These are phyloP conservation scores for Dioscorea alata DNA, from an alignment of 106 monocot species.

Conservation along the genomic window DNA sequence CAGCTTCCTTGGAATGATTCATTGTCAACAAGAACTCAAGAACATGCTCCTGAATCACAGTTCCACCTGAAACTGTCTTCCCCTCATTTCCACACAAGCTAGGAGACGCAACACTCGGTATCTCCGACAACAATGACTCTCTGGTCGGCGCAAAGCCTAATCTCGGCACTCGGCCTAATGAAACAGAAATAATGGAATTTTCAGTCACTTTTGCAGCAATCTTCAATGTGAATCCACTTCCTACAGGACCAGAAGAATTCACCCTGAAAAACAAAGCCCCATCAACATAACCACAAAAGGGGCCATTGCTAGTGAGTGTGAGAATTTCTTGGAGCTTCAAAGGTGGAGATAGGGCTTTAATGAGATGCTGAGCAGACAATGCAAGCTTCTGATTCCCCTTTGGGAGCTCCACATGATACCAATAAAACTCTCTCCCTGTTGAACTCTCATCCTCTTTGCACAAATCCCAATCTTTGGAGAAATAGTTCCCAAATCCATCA, in stretches of 20 bases:
- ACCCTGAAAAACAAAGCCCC: conserved; percentile 76
- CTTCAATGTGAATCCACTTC: conserved; percentile 58
- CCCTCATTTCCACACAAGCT: not conserved
- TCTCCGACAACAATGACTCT: conserved; percentile 65
- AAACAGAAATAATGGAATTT: conserved; percentile 66
- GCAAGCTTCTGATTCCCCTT: conserved; percentile 55
- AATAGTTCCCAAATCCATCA: conserved; percentile 43
- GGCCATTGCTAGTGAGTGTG: conserved; percentile 74
- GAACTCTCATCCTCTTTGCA: conserved; percentile 3
- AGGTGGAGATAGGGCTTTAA: conserved; percentile 80
- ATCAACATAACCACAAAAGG: conserved; percentile 64
- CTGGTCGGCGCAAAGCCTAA: conserved; percentile 58
- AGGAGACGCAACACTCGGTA: conserved; percentile 9
- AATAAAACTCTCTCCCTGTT: conserved; percentile 33
- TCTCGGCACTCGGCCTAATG: conserved; percentile 74
- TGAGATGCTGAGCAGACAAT: conserved; percentile 62
- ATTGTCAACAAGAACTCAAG: conserved; percentile 51
- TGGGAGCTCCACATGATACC: conserved; percentile 96
- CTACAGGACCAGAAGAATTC: conserved; percentile 75
- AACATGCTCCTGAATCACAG: conserved; percentile 46
- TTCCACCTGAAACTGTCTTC: not conserved
- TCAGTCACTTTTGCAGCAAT: conserved; percentile 80
- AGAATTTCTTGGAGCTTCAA: conserved; percentile 94
- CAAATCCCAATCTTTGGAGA: conserved; percentile 40
- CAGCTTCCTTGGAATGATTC: conserved; percentile 75